A percentile compares a stretch with the other conserved stretches of the same genome.
Conservation (phyloP, 305 asterid species). For the Fraxinus sp. region DNA sequence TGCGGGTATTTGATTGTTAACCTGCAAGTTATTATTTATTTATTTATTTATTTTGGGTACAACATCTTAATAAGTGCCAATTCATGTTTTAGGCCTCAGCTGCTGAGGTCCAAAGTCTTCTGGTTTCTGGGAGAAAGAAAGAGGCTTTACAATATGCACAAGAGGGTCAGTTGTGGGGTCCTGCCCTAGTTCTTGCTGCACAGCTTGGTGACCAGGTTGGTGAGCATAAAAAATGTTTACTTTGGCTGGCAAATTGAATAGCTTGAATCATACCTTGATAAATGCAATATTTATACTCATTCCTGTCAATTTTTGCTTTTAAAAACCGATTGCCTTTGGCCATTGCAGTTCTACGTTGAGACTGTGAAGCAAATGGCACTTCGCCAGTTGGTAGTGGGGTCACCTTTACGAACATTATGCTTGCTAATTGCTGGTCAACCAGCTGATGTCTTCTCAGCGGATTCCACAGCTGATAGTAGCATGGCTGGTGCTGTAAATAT, state of each 20-base stretch:
- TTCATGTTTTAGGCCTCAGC: slow-evolving; percentile 67
- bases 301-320: slow-evolving; percentile 8
- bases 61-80: slow-evolving; percentile 20
- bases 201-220: slow-evolving; percentile 92
- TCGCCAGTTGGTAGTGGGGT: slow-evolving; percentile 69
- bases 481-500: slow-evolving; percentile 42
- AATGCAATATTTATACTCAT: background rate
- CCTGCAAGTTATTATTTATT: slow-evolving; percentile 2
- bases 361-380: slow-evolving; percentile 88
- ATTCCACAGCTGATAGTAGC: slow-evolving; percentile 40
- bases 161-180: slow-evolving; percentile 98
- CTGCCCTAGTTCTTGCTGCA: slow-evolving; percentile 96
- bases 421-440: slow-evolving; percentile 85
- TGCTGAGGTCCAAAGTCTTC: slow-evolving; percentile 74
- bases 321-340: slow-evolving; percentile 1
- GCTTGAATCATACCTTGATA: slow-evolving; percentile 17
- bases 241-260: slow-evolving; percentile 12
- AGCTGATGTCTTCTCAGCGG: slow-evolving; percentile 70
- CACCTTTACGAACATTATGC: slow-evolving; percentile 87
- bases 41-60: too few species aligned
- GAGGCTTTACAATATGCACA: slow-evolving; percentile 93
- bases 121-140: slow-evolving; percentile 92
- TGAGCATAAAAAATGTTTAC: background rate
- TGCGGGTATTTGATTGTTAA: slow-evolving; percentile 48
- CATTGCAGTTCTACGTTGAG: slow-evolving; percentile 71